Base-by-base conservation (phyloP, 306 rosid species). In the Fagus crenata region DNA sequence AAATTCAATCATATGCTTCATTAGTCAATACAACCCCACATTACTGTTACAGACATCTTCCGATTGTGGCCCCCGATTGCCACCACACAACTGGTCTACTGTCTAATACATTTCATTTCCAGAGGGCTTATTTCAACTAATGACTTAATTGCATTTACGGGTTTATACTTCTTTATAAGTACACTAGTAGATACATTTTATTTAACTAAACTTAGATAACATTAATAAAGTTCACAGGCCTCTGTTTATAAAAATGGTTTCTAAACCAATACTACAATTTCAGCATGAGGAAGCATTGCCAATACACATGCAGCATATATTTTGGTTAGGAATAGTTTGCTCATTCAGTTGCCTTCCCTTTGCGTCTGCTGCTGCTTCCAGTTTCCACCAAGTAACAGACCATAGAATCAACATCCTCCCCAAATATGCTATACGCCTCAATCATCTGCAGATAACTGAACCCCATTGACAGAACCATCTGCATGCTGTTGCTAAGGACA, bases 391-490 rank as follows among this genome's bases (percentile, higher is more conserved):
- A 76, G 87, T 90, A 95, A 71, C 90, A 89, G 15, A 95, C 89
- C 93, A 95, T 89, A 6, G 99, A 95, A 80, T 95, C 97, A 4
- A 90, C 99, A 72, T 95, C 97, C 41, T 95, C 99, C 49, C 99
- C 97, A 69, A 95, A 95, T 78, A 95, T 87, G 85, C 91, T 92
- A 85, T 92, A 91, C 0, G 99, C 99, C 81, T 95, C 97, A 0
- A 89, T 85, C 13, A 83, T 96, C 89, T 91, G 97, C 22, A 92
- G 85, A 80, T 95, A 92, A 81, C 89, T 81, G 84, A 95, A 95
- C 53, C 99, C 99, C 99, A 95, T 95, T 0, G 97, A 88, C 7
- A 95, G 80, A 75, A 92, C 75, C 12, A 87, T 81, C 77, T 83
- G 89, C 84, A 92, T 83, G 39, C 97, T 78, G 55, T 86, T 88